Conservation (phyloP, 441 rosid genomes). For the Rhodomyrtus psidioides region DNA sequence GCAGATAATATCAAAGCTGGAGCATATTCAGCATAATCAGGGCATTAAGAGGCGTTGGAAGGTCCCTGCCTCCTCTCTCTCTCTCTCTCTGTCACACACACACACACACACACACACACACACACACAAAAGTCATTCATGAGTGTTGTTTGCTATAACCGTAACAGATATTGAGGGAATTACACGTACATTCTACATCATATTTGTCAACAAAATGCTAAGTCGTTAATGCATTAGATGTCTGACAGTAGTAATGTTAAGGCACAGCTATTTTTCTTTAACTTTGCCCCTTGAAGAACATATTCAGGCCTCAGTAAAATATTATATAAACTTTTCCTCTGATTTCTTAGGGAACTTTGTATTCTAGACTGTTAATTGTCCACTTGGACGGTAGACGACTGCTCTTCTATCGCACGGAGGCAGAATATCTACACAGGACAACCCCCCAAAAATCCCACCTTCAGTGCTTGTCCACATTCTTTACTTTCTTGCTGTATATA, state of each 20-base stretch:
- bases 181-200: neutral
- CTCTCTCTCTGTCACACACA: slow-evolving; percentile 1
- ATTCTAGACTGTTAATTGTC: neutral
- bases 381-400: neutral
- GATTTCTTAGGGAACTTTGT: neutral
- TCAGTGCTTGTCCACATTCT: too few relatives aligned
- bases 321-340: neutral
- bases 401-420: neutral
- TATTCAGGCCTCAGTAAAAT: neutral
- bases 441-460: too few relatives aligned
- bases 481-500: neutral
- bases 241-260: neutral
- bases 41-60: slow-evolving; percentile 71
- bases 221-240: neutral
- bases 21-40: slow-evolving; percentile 38
- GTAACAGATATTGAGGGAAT: neutral
- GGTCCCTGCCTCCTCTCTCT: slow-evolving; percentile 27
- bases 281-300: neutral
- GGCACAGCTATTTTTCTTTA: neutral
- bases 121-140: too few relatives aligned
- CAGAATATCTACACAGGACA: neutral
- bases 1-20: slow-evolving; percentile 59
- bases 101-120: neutral
- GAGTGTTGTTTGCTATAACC: neutral
- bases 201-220: neutral